Percentiles rank a stretch among this genome's conserved stretches.
Conservation (phyloP, 352 stramenopile genomes). For the Globisporangium nagaii region DNA sequence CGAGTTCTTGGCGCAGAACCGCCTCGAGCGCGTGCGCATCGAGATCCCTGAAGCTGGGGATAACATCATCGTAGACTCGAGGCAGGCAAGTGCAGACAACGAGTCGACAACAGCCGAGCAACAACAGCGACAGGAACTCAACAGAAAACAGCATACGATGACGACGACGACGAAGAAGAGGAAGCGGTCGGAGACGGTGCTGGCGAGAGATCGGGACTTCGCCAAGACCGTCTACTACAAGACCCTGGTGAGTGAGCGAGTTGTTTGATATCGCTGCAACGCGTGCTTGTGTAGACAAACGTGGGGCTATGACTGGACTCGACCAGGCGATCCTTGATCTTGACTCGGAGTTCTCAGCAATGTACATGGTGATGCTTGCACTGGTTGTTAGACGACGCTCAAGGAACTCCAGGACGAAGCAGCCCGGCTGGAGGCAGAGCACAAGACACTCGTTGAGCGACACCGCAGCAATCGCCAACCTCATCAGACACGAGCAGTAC, state of each 20-base stretch:
- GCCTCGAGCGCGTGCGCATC: neutral
- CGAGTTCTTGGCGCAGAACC: constrained; percentile 1
- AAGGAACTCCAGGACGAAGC: neutral
- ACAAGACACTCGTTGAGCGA: neutral
- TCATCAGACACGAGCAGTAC: neutral
- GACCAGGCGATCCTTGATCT: too few relatives aligned
- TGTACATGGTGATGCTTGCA: too few relatives aligned
- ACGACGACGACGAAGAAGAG: neutral
- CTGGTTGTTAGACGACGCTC: neutral
- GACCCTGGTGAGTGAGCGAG: neutral
- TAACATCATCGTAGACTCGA: too few relatives aligned
- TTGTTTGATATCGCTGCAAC: neutral
- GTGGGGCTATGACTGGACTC: too few relatives aligned
- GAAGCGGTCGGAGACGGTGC: neutral
- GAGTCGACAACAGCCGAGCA: neutral
- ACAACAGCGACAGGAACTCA: neutral
- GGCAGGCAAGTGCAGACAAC: neutral
- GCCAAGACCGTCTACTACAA: constrained; percentile 10
- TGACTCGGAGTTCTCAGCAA: too few relatives aligned
- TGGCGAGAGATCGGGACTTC: neutral
- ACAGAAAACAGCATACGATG: neutral
- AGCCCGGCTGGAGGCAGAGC: neutral
- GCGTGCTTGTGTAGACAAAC: too few relatives aligned
- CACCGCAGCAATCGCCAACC: neutral
- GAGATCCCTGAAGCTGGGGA: neutral